Conservation (phyloP, 225 moss, liverwort and hornwort species). For the Bryum argenteum region DNA sequence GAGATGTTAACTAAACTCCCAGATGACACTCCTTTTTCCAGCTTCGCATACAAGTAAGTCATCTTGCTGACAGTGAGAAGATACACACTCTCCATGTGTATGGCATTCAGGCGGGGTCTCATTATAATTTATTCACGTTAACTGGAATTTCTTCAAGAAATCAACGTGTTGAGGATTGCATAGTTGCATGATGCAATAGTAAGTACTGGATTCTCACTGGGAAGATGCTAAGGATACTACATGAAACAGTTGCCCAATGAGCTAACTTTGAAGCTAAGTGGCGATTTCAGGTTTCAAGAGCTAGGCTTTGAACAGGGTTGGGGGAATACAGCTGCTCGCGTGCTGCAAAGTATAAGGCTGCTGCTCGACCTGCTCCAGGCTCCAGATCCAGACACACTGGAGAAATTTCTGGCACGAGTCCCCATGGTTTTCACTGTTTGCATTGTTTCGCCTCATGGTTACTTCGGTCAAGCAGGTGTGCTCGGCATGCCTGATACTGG, state of each 20-base stretch:
- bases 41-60: conserved; percentile 61
- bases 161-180: background rate
- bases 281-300: conserved; percentile 62
- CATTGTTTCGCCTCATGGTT: conserved; percentile 92
- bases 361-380: conserved; percentile 82
- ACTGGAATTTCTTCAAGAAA: background rate
- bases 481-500: conserved; percentile 91
- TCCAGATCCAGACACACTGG: conserved; percentile 76
- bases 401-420: conserved; percentile 67
- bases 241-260: background rate
- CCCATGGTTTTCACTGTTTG: conserved; percentile 81
- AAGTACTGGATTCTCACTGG: background rate
- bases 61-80: background rate
- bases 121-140: background rate
- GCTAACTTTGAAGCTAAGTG: conserved; percentile 5
- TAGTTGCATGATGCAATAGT: conserved; percentile 3
- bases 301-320: conserved; percentile 85
- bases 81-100: background rate
- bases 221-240: background rate
- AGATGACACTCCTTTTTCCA: conserved; percentile 55
- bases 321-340: conserved; percentile 79
- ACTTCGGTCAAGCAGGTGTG: conserved; percentile 88
- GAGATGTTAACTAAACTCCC: conserved; percentile 53
- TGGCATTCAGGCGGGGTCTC: background rate
- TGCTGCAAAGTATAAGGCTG: conserved; percentile 64